These are phyloP conservation scores for Pseudomonodictys pantanalensis DNA, from an alignment of 495 filamentous ascomycete genomes.

Conservation along the genomic window DNA sequence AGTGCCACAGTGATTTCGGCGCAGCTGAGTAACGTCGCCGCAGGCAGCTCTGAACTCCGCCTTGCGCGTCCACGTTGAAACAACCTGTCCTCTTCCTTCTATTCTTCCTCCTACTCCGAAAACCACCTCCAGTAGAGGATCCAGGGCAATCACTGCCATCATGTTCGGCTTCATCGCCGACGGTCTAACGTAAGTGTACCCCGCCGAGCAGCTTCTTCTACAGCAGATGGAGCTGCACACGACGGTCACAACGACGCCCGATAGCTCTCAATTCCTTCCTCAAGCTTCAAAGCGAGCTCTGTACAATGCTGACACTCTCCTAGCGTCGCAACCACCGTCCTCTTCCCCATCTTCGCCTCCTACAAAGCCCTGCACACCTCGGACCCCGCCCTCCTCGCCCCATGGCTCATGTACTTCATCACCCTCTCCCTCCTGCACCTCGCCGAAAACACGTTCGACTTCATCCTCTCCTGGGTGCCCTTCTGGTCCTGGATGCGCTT, in stretches of 20 bases:
- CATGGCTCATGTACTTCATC: slow-evolving; percentile 99
- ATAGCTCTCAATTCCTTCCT: neutral
- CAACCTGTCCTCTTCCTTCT: neutral
- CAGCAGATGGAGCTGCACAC: neutral
- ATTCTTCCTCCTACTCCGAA: neutral
- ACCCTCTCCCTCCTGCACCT: slow-evolving; percentile 77
- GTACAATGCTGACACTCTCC: slow-evolving; percentile 37
- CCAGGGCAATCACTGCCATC: neutral
- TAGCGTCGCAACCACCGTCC: slow-evolving; percentile 82
- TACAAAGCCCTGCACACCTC: slow-evolving; percentile 96
- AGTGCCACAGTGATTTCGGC: too few species aligned
- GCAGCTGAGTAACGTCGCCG: too few species aligned
- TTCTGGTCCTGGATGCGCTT: slow-evolving; percentile 94
- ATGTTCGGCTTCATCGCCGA: slow-evolving; percentile 34
- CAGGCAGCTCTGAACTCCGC: too few species aligned
- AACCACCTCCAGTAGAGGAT: neutral
- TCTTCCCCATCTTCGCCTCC: slow-evolving; percentile 95
- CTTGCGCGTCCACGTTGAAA: too few species aligned
- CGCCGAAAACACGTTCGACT: slow-evolving; percentile 82
- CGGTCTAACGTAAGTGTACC: slow-evolving; percentile 29
- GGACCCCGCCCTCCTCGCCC: slow-evolving; percentile 84
- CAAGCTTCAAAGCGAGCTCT: too few species aligned
- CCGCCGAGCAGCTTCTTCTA: slow-evolving; percentile 8
- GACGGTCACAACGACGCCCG: slow-evolving; percentile 15
- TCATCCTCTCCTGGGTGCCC: slow-evolving; percentile 83